phyloP scores from a whole-genome alignment of 495 filamentous ascomycete species.

The Ramalina intermedia region DNA sequence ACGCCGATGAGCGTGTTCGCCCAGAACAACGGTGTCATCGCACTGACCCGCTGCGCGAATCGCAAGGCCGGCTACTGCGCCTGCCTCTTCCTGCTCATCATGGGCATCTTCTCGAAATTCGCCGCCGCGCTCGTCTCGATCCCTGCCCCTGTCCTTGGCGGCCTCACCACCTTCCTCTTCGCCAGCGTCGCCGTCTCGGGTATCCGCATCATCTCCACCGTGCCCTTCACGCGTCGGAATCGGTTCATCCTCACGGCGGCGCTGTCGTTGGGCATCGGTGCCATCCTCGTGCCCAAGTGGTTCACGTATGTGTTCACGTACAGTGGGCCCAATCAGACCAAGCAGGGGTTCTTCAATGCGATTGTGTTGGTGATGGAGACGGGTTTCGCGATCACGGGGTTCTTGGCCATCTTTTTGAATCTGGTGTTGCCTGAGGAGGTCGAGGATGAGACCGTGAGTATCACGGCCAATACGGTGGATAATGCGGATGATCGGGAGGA shows the following conservation, averaged over 20 bases:
- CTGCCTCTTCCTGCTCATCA: slow-evolving; percentile 72
- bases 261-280: slow-evolving; percentile 63
- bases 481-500: slow-evolving; percentile 12
- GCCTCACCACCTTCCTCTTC: slow-evolving; percentile 92
- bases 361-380: slow-evolving; percentile 72
- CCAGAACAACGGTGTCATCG: slow-evolving; percentile 90
- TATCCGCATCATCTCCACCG: slow-evolving; percentile 65
- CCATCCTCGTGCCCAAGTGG: slow-evolving; percentile 68
- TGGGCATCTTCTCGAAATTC: slow-evolving; percentile 87
- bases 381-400: slow-evolving; percentile 51
- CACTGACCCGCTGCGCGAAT: slow-evolving; percentile 78
- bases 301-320: slow-evolving; percentile 67
- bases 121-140: slow-evolving; percentile 79
- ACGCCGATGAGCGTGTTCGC: slow-evolving; percentile 57
- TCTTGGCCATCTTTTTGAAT: slow-evolving; percentile 60
- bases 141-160: slow-evolving; percentile 65
- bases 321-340: slow-evolving; percentile 48
- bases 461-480: slow-evolving; percentile 10
- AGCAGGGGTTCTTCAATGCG: slow-evolving; percentile 71
- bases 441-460: slow-evolving; percentile 35
- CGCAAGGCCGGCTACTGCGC: slow-evolving; percentile 65
- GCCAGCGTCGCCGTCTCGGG: slow-evolving; percentile 72
- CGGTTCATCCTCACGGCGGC: slow-evolving; percentile 76
- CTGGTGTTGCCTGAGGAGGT: slow-evolving; percentile 57
- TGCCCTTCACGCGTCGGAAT: slow-evolving; percentile 71